Evolutionary conservation across 805 yeast species (phyloP).

Genomic region (Saccharomyces paradoxus): DNA sequence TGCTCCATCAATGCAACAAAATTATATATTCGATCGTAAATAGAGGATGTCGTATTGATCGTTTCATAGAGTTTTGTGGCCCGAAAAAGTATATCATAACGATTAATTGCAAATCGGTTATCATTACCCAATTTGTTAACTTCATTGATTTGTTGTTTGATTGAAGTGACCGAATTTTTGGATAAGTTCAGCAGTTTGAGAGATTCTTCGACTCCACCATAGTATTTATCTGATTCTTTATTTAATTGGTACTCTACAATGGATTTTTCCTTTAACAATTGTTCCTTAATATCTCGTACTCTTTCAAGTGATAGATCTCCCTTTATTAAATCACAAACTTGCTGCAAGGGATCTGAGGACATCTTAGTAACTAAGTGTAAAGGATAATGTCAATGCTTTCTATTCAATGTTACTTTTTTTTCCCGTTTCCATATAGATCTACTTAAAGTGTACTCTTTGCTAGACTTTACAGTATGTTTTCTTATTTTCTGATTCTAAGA

Average conservation of each 20-base stretch:
- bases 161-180: slow-evolving; percentile 40
- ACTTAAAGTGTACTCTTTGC: neutral
- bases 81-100: slow-evolving; percentile 60
- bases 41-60: slow-evolving; percentile 57
- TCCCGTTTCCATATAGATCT: neutral
- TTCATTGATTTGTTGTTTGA: slow-evolving; percentile 39
- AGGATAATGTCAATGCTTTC: neutral
- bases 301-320: slow-evolving; percentile 47
- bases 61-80: slow-evolving; percentile 64
- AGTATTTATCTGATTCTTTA: slow-evolving; percentile 58
- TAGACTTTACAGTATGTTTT: neutral
- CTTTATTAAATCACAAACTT: slow-evolving; percentile 29
- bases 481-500: neutral
- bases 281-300: slow-evolving; percentile 44
- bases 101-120: slow-evolving; percentile 49
- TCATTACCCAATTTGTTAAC: slow-evolving; percentile 46
- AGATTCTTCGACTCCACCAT: slow-evolving; percentile 44
- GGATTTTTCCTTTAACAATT: slow-evolving; percentile 59
- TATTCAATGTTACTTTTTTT: neutral
- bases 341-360: slow-evolving; percentile 8
- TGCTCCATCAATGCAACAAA: slow-evolving; percentile 44
- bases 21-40: slow-evolving; percentile 53
- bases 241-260: slow-evolving; percentile 68
- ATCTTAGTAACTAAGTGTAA: neutral
- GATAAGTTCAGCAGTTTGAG: slow-evolving; percentile 33